Evolutionary conservation across 768 basidiomycete species (phyloP).

Genomic region (Crepidotus variabilis): DNA sequence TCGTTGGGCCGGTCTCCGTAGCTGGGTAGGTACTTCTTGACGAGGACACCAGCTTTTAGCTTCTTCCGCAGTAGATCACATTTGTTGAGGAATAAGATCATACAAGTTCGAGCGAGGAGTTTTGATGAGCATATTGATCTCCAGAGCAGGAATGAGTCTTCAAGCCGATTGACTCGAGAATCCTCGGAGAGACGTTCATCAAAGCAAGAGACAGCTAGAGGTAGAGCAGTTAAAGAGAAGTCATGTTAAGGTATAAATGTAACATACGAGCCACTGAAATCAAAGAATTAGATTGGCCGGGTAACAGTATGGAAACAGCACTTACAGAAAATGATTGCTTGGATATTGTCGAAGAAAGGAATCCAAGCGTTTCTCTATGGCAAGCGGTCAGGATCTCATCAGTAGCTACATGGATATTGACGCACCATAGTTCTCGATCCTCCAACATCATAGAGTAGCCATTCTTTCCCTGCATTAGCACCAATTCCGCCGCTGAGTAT

Average conservation of each 20-base stretch:
- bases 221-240: neutral
- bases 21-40: conserved; percentile 54
- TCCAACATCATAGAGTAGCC: conserved; percentile 70
- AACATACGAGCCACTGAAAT: conserved; percentile 48
- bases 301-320: conserved; percentile 27
- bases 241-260: conserved; percentile 31
- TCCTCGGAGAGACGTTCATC: conserved; percentile 53
- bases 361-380: conserved; percentile 66
- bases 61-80: conserved; percentile 57
- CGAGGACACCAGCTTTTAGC: conserved; percentile 41
- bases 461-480: conserved; percentile 42
- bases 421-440: conserved; percentile 55
- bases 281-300: conserved; percentile 17
- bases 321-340: conserved; percentile 73
- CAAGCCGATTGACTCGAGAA: conserved; percentile 58
- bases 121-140: conserved; percentile 53
- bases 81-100: conserved; percentile 76
- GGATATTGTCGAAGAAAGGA: conserved; percentile 68
- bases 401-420: neutral
- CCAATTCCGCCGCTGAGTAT: conserved; percentile 11
- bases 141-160: conserved; percentile 60
- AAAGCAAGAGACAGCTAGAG: conserved; percentile 40
- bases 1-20: conserved; percentile 66
- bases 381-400: neutral
- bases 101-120: conserved; percentile 55